These are phyloP conservation scores for Morella rubra DNA, from an alignment of 306 rosid genomes.

Conservation along the genomic window DNA sequence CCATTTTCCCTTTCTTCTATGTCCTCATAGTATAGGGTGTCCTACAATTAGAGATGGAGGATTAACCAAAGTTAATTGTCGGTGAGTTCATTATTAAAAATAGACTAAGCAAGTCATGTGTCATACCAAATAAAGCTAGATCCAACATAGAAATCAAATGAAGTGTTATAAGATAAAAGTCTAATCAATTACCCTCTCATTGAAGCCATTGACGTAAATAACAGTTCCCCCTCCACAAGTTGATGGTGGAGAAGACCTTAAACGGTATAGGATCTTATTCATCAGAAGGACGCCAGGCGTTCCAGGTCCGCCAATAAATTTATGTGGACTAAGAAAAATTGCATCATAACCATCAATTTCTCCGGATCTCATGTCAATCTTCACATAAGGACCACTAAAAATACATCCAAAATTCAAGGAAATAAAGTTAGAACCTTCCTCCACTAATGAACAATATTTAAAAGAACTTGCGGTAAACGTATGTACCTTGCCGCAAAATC, in stretches of 20 bases:
- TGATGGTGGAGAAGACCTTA: conserved; percentile 62
- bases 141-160: too few relatives aligned
- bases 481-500: conserved; percentile 83
- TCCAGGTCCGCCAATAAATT: conserved; percentile 82
- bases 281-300: conserved; percentile 70
- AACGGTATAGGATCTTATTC: conserved; percentile 51
- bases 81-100: too few relatives aligned
- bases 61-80: too few relatives aligned
- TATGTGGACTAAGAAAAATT: conserved; percentile 73
- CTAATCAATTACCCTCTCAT: conserved; percentile 45
- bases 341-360: conserved; percentile 68
- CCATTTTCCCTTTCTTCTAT: conserved; percentile 85
- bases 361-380: conserved; percentile 59
- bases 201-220: conserved; percentile 66
- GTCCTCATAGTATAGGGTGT: conserved; percentile 65
- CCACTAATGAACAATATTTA: too few relatives aligned
- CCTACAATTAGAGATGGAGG: conserved; percentile 40
- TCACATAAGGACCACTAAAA: conserved; percentile 71
- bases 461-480: not conserved
- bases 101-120: too few relatives aligned
- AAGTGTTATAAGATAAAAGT: too few relatives aligned
- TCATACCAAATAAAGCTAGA: too few relatives aligned
- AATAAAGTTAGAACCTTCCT: not conserved
- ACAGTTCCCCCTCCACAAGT: conserved; percentile 93
- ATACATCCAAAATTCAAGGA: not conserved